phyloP scores from a whole-genome alignment of 805 yeast genomes.

The Starmerella stigmatis region DNA sequence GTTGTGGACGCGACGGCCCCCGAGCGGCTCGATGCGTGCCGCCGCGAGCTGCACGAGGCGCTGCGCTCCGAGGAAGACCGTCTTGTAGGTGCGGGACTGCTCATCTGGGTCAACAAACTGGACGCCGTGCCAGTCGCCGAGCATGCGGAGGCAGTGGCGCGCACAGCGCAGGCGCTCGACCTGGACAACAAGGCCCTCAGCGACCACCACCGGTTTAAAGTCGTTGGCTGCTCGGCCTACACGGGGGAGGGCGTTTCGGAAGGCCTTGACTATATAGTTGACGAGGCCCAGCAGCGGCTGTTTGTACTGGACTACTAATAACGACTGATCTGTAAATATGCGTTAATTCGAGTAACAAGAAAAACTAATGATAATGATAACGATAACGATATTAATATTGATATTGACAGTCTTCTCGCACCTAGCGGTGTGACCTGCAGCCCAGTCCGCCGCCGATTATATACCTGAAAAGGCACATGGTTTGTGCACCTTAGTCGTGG shows the following conservation, averaged over 20 bases:
- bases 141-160: conserved; percentile 6
- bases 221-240: conserved; percentile 42
- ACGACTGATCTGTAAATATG: too few relatives aligned
- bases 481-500: neutral
- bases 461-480: too few relatives aligned
- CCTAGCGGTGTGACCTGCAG: too few relatives aligned
- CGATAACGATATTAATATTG: too few relatives aligned
- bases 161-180: conserved; percentile 1
- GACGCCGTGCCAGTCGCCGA: conserved; percentile 35
- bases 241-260: conserved; percentile 35
- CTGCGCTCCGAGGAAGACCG: conserved; percentile 47
- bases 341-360: too few relatives aligned
- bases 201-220: conserved; percentile 34
- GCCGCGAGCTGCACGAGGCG: conserved; percentile 51
- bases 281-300: conserved; percentile 35
- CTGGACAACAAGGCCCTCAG: conserved; percentile 31
- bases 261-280: conserved; percentile 38
- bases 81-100: conserved; percentile 56
- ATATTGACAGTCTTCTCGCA: too few relatives aligned
- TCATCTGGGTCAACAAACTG: conserved; percentile 62
- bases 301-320: conserved; percentile 25
- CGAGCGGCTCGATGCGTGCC: conserved; percentile 55
- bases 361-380: too few relatives aligned
- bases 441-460: too few relatives aligned
- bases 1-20: conserved; percentile 61